Conservation (phyloP, 1,139 yeast genomes). For the Blastobotrys malaysiensis region DNA sequence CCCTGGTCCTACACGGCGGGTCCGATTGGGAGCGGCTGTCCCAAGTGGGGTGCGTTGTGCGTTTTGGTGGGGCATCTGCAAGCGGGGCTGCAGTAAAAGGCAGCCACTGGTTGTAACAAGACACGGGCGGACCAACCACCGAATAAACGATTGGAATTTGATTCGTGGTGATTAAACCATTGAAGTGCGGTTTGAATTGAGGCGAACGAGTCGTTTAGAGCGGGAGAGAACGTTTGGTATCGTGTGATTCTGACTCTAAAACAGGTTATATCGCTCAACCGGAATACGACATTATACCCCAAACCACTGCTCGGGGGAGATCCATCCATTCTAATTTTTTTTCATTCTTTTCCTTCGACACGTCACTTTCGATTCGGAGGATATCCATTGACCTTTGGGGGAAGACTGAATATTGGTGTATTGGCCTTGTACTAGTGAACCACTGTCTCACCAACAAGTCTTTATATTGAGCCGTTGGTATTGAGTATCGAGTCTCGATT, state of each 20-base stretch:
- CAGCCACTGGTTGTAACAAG: not conserved
- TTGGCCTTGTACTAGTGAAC: too few relatives aligned
- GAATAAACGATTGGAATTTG: not conserved
- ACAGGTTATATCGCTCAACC: too few relatives aligned
- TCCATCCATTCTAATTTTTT: not conserved
- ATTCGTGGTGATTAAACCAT: not conserved
- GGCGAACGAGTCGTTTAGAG: too few relatives aligned
- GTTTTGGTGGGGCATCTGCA: not conserved
- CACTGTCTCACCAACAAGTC: too few relatives aligned
- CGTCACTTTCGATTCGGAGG: too few relatives aligned
- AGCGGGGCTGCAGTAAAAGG: not conserved
- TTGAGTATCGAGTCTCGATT: too few relatives aligned
- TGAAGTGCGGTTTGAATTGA: not conserved
- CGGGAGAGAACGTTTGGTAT: too few relatives aligned
- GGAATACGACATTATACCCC: too few relatives aligned
- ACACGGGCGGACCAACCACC: not conserved
- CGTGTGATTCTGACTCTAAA: not conserved
- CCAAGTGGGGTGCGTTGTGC: not conserved
- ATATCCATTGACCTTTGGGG: too few relatives aligned
- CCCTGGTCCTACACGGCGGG: not conserved
- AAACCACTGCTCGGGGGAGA: too few relatives aligned
- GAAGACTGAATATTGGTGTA: too few relatives aligned
- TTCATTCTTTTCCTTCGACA: not conserved
- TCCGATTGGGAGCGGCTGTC: not conserved
- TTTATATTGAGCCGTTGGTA: too few relatives aligned